phyloP scores from a whole-genome alignment of 352 stramenopile species.

The Globisporangium nagaii region DNA sequence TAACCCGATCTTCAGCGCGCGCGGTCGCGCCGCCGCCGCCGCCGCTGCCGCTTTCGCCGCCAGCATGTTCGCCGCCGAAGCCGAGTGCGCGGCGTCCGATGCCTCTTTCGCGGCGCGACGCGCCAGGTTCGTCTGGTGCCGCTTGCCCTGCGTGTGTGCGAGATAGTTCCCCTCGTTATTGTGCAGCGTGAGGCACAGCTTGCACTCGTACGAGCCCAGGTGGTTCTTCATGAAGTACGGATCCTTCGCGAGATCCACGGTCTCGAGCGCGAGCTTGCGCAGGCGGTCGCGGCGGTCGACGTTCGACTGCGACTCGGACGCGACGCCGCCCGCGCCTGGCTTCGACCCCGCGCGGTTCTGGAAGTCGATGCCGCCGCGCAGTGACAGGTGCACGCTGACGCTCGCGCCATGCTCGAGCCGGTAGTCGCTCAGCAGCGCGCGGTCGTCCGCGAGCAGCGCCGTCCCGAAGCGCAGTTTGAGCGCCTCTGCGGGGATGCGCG shows the following conservation, averaged over 20 bases:
- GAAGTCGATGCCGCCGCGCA: slow-evolving; percentile 65
- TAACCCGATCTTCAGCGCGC: slow-evolving; percentile 93
- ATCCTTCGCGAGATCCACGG: slow-evolving; percentile 98
- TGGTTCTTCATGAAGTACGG: slow-evolving; percentile 99
- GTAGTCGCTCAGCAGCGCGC: slow-evolving; percentile 13
- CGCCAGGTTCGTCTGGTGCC: slow-evolving; percentile 96
- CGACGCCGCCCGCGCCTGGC: slow-evolving; percentile 67
- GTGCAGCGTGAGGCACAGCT: slow-evolving; percentile 98
- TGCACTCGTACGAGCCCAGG: slow-evolving; percentile 98
- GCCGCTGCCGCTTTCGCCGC: slow-evolving; percentile 34
- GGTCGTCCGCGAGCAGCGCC: slow-evolving; percentile 14
- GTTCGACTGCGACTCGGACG: slow-evolving; percentile 73
- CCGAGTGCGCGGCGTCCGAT: slow-evolving; percentile 45
- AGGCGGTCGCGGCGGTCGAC: slow-evolving; percentile 95
- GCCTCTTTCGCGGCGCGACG: slow-evolving; percentile 86
- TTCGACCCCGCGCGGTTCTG: slow-evolving; percentile 84
- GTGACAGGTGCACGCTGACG: slow-evolving; percentile 10
- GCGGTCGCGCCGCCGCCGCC: slow-evolving; percentile 40
- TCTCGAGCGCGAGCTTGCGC: slow-evolving; percentile 97
- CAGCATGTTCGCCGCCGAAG: slow-evolving; percentile 34
- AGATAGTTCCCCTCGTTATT: slow-evolving; percentile 99
- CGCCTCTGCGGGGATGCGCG: slow-evolving; percentile 11
- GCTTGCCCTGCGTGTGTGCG: slow-evolving; percentile 98
- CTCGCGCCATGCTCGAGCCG: slow-evolving; percentile 13
- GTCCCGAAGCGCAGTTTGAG: slow-evolving; percentile 20